Evolutionary conservation across 208 protist species (phyloP), one percentile per base, ranked within the genome.

Genomic region (Angomonas ambiguus): DNA sequence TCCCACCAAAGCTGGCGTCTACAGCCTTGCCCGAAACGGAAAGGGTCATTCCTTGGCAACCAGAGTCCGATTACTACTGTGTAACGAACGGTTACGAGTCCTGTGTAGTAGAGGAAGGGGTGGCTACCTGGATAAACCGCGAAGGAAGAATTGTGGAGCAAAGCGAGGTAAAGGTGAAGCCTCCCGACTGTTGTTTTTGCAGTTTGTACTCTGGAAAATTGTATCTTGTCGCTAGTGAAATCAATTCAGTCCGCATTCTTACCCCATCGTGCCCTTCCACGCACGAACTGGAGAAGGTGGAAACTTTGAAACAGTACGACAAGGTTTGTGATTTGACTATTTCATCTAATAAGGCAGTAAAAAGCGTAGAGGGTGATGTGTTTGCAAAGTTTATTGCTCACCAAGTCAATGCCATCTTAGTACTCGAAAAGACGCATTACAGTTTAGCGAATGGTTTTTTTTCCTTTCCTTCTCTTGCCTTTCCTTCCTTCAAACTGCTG

Each of bases 141-240:
- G 68, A 87, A 42, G 90, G 85, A 13, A 71, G 61, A 18, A 72
- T 95, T 45, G 72, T 92, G 31, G 89, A 92, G 67, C 86, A 95
- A 57, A 59, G 53, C n/a, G 72, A 74, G 33, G 63, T 76, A 30
- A 82, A 80, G 55, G 55, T 91, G 31, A 55, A 58, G 5, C 62
- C 69, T n/a, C 72, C 75, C 34, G 58, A 71, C 45, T 87, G 79
- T 57, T 91, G 74, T 61, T 70, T 85, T 6, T 85, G 73, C 35
- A 73, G 71, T 4, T 80, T 71, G 24, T 76, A 69, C 58, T 78
- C 76, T 27, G 67, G 34, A 16, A 51, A 32, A 69, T 28, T 67
- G 60, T 55, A 49, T 32, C 25, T 64, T 8, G 38, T 30, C 20
- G 31, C 48, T 13, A 13, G 30, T 11, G 60, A 51, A 25, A 35